Conservation (phyloP, 148 eudicot species). For the Chenopodium quinoa region DNA sequence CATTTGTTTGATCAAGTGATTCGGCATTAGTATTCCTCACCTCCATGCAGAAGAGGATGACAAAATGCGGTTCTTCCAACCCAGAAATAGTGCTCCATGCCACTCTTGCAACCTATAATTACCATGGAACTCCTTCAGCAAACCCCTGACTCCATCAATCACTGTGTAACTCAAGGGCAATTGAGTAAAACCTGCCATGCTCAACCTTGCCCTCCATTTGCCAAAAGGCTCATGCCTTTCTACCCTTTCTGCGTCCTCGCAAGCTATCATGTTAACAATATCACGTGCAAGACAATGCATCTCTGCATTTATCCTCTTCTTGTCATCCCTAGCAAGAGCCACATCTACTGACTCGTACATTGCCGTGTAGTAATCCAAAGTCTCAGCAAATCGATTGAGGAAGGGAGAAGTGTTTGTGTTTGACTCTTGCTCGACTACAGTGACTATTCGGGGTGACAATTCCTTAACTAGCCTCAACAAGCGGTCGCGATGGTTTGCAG, state of each 20-base stretch:
- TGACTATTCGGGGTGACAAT: slow-evolving; percentile 69
- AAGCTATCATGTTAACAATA: slow-evolving; percentile 83
- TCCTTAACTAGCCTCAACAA: slow-evolving; percentile 69
- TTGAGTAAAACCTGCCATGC: slow-evolving; percentile 67
- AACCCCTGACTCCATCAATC: slow-evolving; percentile 25
- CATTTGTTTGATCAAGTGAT: not conserved
- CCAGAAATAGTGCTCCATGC: slow-evolving; percentile 66
- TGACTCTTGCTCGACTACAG: slow-evolving; percentile 83
- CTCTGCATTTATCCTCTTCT: slow-evolving; percentile 73
- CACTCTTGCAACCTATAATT: slow-evolving; percentile 45
- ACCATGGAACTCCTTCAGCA: slow-evolving; percentile 52
- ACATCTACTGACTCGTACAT: slow-evolving; percentile 89
- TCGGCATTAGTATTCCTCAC: slow-evolving; percentile 24
- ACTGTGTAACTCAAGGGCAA: slow-evolving; percentile 49
- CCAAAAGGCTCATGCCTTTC: slow-evolving; percentile 88
- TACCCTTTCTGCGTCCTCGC: slow-evolving; percentile 76
- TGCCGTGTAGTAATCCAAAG: slow-evolving; percentile 74
- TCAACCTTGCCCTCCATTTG: slow-evolving; percentile 77
- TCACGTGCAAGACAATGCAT: slow-evolving; percentile 88
- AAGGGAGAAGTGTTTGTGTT: slow-evolving; percentile 84
- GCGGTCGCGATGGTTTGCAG: slow-evolving; percentile 75
- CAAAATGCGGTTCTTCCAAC: slow-evolving; percentile 70
- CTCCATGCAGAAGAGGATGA: slow-evolving; percentile 77
- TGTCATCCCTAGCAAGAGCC: slow-evolving; percentile 55
- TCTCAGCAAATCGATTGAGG: slow-evolving; percentile 56